A percentile compares a stretch with the other conserved stretches of the same genome.
Conservation (phyloP, 495 filamentous ascomycete species). For the Stereocaulon alpinum region DNA sequence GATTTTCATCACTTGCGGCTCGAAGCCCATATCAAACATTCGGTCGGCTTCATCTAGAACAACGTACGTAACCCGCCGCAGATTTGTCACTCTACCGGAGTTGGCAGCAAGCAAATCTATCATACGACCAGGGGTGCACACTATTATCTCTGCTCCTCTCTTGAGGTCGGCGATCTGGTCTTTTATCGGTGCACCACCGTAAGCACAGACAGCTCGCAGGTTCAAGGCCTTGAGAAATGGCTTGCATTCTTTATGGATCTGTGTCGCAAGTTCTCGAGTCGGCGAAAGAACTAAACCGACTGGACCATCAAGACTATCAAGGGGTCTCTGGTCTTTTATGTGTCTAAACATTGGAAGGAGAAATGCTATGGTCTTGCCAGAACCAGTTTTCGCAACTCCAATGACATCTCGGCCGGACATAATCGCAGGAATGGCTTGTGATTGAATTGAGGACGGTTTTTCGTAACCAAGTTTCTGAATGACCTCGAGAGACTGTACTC, state of each 20-base stretch:
- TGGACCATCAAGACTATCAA: slow-evolving; percentile 80
- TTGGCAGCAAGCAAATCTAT: slow-evolving; percentile 93
- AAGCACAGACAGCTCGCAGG: slow-evolving; percentile 88
- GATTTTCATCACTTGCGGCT: slow-evolving; percentile 96
- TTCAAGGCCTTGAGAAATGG: slow-evolving; percentile 84
- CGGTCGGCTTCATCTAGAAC: slow-evolving; percentile 96
- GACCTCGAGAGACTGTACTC: slow-evolving; percentile 78
- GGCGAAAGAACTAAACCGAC: slow-evolving; percentile 86
- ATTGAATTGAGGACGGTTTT: slow-evolving; percentile 83
- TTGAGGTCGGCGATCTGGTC: slow-evolving; percentile 96
- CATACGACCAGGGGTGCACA: slow-evolving; percentile 93
- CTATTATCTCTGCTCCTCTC: slow-evolving; percentile 87
- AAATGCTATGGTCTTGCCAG: slow-evolving; percentile 97
- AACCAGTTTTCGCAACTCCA: slow-evolving; percentile 94
- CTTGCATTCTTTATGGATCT: slow-evolving; percentile 90
- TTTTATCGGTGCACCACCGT: slow-evolving; percentile 92
- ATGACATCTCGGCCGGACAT: slow-evolving; percentile 97
- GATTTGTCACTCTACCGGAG: slow-evolving; percentile 80
- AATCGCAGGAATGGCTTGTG: slow-evolving; percentile 87
- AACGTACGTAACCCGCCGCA: slow-evolving; percentile 79
- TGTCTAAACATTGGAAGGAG: slow-evolving; percentile 93
- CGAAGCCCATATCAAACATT: slow-evolving; percentile 99
- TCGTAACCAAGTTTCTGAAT: slow-evolving; percentile 77
- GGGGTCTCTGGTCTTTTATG: slow-evolving; percentile 82
- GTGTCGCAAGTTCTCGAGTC: slow-evolving; percentile 86